Percentiles rank a stretch among this genome's conserved stretches.
phyloP scores from a whole-genome alignment of 805 yeast genomes.

The Ogataea kodamae region DNA sequence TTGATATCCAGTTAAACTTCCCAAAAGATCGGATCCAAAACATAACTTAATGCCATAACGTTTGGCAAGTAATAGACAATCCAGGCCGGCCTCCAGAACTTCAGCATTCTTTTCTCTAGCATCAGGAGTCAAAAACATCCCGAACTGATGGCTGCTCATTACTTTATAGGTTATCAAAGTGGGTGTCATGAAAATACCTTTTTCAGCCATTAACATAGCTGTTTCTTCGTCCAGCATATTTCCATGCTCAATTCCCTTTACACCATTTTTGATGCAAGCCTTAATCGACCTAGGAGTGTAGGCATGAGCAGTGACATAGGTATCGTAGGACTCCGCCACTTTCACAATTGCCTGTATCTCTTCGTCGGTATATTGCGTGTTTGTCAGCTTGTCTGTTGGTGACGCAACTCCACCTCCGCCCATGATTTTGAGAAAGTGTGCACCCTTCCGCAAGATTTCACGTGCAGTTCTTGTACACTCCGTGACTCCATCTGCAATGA shows the following conservation, averaged over 20 bases:
- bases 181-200: conserved; percentile 26
- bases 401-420: conserved; percentile 33
- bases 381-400: conserved; percentile 27
- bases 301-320: conserved; percentile 31
- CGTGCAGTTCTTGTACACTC: conserved; percentile 27
- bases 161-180: conserved; percentile 30
- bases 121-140: conserved; percentile 19
- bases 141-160: conserved; percentile 29
- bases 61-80: conserved; percentile 22
- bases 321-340: conserved; percentile 27
- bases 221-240: conserved; percentile 28
- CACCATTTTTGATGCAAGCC: conserved; percentile 27
- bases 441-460: conserved; percentile 28
- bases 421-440: conserved; percentile 30
- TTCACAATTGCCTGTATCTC: conserved; percentile 28
- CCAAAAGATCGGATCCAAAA: conserved; percentile 30
- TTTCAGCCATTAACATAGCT: conserved; percentile 26
- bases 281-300: conserved; percentile 27
- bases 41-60: conserved; percentile 25
- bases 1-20: conserved; percentile 27
- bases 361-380: conserved; percentile 26
- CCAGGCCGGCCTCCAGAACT: conserved; percentile 25
- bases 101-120: conserved; percentile 20
- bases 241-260: conserved; percentile 32
- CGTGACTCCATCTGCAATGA: conserved; percentile 28